Percentiles rank a stretch among this genome's conserved stretches.
These are phyloP conservation scores for Paraphysoderma sedebokerense DNA, from an alignment of 371 early-diverging fungal genomes.

Conservation along the genomic window DNA sequence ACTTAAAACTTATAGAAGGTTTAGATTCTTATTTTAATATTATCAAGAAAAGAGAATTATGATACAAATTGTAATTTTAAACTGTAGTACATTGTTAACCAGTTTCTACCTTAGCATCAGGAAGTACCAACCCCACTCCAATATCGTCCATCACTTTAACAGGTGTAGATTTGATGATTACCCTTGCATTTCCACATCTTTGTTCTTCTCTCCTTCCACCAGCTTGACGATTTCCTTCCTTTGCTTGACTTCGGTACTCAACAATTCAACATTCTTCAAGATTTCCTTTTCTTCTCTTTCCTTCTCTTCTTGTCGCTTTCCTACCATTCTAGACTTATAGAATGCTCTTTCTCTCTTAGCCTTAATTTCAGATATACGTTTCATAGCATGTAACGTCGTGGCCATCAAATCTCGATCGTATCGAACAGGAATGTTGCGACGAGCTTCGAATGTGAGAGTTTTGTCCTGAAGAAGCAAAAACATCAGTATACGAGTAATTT, in stretches of 20 bases:
- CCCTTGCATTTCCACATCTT: constrained; percentile 1
- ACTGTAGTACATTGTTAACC: too few species aligned
- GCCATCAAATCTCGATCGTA: constrained; percentile 91
- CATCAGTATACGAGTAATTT: background rate
- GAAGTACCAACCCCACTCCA: too few species aligned
- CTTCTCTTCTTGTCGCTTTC: background rate
- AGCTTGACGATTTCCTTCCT: constrained; percentile 1
- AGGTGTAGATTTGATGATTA: too few species aligned
- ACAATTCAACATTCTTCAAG: background rate
- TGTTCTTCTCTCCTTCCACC: constrained; percentile 10
- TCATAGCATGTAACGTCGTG: constrained; percentile 91
- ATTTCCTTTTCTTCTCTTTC: background rate
- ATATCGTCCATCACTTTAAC: too few species aligned
- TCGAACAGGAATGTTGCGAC: constrained; percentile 88
- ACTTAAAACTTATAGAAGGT: too few species aligned
- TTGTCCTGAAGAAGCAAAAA: constrained; percentile 42
- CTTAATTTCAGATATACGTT: constrained; percentile 83
- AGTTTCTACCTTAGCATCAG: too few species aligned
- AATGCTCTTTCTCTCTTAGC: constrained; percentile 79
- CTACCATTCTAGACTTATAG: constrained; percentile 26
- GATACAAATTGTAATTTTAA: too few species aligned
- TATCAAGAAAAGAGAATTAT: too few species aligned
- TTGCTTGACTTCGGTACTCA: background rate
- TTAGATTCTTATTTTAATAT: too few species aligned
- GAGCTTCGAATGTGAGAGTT: constrained; percentile 94